Evolutionary conservation across 1,139 yeast species (phyloP).

Genomic region (Saccharomyces pastorianus): DNA sequence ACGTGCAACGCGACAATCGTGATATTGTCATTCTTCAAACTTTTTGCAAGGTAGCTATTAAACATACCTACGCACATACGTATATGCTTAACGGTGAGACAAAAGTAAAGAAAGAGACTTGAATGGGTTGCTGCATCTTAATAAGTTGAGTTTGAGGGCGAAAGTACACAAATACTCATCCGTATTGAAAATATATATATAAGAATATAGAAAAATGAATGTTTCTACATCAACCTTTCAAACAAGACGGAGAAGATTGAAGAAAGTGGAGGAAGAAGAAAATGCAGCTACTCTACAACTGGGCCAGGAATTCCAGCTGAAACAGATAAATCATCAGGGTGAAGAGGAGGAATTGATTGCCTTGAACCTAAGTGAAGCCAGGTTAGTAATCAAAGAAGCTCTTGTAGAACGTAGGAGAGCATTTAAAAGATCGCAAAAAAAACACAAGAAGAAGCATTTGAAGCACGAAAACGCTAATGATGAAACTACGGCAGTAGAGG

Average conservation of each 20-base stretch:
- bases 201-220: slow-evolving; percentile 45
- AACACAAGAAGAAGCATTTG: slow-evolving; percentile 36
- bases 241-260: slow-evolving; percentile 66
- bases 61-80: background rate
- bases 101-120: background rate
- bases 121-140: background rate
- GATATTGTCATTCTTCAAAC: background rate
- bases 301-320: slow-evolving; percentile 85
- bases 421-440: slow-evolving; percentile 34
- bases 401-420: slow-evolving; percentile 65
- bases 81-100: no score
- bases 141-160: background rate
- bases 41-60: background rate
- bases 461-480: slow-evolving; percentile 24
- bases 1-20: background rate
- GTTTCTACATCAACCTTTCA: slow-evolving; percentile 85
- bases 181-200: background rate
- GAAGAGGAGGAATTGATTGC: slow-evolving; percentile 72
- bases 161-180: background rate
- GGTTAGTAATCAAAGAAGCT: slow-evolving; percentile 85
- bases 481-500: slow-evolving; percentile 9
- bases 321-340: slow-evolving; percentile 76
- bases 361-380: slow-evolving; percentile 78
- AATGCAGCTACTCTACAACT: slow-evolving; percentile 79
- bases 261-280: slow-evolving; percentile 71